phyloP scores from a whole-genome alignment of 139 green algal species.

The Diplosphaera chodatii region DNA sequence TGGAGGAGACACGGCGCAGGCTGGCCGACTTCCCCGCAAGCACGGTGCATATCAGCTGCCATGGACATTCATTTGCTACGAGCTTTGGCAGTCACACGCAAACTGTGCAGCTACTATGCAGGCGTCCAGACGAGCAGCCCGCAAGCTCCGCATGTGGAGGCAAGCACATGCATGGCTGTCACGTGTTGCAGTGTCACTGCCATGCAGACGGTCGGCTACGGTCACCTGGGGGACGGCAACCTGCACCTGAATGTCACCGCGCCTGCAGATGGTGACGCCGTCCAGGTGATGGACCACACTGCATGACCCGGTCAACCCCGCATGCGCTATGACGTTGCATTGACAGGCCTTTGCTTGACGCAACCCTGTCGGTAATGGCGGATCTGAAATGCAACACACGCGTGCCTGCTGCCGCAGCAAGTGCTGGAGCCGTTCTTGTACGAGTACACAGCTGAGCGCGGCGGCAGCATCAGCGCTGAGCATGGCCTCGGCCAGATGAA shows the following conservation, averaged over 20 bases:
- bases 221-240: constrained; percentile 95
- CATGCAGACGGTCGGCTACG: constrained; percentile 77
- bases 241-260: constrained; percentile 92
- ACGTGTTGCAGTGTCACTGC: too few species aligned
- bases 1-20: constrained; percentile 63
- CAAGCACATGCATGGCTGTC: too few species aligned
- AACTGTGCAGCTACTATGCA: neutral
- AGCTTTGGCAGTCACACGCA: neutral
- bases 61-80: neutral
- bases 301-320: too few species aligned
- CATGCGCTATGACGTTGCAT: too few species aligned
- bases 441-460: constrained; percentile 58
- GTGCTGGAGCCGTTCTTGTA: constrained; percentile 90
- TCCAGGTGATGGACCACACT: too few species aligned
- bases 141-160: too few species aligned
- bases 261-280: neutral
- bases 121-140: too few species aligned
- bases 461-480: constrained; percentile 91
- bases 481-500: constrained; percentile 96
- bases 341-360: too few species aligned
- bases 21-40: constrained; percentile 26
- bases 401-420: neutral
- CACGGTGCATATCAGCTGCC: neutral
- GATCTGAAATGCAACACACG: neutral
- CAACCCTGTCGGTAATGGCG: too few species aligned